A percentile compares a stretch with the other conserved stretches of the same genome.
Evolutionary conservation across 2,329 filamentous ascomycete species (phyloP).

Genomic region (Monosporascus sp.): DNA sequence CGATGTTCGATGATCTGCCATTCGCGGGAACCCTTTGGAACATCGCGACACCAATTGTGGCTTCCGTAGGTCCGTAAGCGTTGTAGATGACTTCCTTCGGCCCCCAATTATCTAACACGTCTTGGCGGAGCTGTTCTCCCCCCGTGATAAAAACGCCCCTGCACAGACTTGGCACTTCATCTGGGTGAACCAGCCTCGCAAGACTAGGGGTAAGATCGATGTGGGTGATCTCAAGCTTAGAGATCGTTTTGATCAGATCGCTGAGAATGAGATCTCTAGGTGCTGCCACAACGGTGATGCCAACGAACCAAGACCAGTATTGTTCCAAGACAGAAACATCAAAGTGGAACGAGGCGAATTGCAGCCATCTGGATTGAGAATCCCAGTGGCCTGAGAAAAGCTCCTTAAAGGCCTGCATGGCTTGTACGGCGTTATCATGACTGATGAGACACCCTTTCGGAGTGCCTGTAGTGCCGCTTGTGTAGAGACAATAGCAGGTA

Average conservation of each 20-base stretch:
- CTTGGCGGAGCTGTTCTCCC: constrained; percentile 81
- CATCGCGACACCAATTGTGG: constrained; percentile 89
- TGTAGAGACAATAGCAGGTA: constrained; percentile 80
- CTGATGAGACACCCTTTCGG: constrained; percentile 87
- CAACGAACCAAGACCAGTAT: constrained; percentile 92
- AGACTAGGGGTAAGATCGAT: constrained; percentile 89
- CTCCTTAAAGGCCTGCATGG: constrained; percentile 78
- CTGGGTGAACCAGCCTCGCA: constrained; percentile 70
- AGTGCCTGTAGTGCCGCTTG: constrained; percentile 78
- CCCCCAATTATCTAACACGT: constrained; percentile 85
- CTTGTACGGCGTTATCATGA: constrained; percentile 83
- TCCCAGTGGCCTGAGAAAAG: constrained; percentile 76
- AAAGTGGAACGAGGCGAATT: constrained; percentile 93
- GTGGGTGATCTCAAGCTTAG: constrained; percentile 71
- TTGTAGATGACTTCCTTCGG: constrained; percentile 79
- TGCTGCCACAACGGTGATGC: constrained; percentile 76
- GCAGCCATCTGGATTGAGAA: constrained; percentile 70
- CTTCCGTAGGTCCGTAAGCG: constrained; percentile 86
- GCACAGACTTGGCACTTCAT: constrained; percentile 74
- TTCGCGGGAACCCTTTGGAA: constrained; percentile 73
- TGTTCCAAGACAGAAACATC: constrained; percentile 91
- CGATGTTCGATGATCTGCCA: constrained; percentile 83
- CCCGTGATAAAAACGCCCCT: constrained; percentile 89
- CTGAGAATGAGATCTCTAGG: constrained; percentile 81
- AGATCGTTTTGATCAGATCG: constrained; percentile 70